A percentile compares a stretch with the other conserved stretches of the same genome.
Conservation (phyloP, 139 green algal species). For the Chlamydomonas sp. region DNA sequence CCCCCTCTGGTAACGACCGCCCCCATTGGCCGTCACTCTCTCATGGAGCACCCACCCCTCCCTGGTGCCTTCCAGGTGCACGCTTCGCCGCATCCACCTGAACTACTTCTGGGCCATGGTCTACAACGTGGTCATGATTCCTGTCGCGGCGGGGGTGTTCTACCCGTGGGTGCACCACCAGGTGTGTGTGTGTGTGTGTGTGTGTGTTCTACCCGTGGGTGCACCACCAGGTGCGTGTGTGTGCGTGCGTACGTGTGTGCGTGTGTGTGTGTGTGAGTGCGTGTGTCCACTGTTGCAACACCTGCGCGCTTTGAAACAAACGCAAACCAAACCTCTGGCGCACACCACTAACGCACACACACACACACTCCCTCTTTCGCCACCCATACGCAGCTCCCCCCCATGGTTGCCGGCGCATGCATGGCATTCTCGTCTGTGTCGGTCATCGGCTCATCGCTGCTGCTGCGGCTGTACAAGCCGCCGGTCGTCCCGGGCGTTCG, state of each 20-base stretch:
- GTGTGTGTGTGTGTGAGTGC: too few relatives aligned
- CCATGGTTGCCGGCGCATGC: slow-evolving; percentile 77
- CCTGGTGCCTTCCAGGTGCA: too few relatives aligned
- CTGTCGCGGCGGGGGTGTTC: slow-evolving; percentile 62
- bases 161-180: slow-evolving; percentile 59
- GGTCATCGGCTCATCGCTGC: slow-evolving; percentile 76
- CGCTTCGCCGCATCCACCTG: slow-evolving; percentile 74
- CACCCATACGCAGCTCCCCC: too few relatives aligned
- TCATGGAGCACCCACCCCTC: slow-evolving; percentile 74
- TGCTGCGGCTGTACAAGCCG: slow-evolving; percentile 31
- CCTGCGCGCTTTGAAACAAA: too few relatives aligned
- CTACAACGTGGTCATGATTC: slow-evolving; percentile 81
- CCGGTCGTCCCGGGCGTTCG: too few relatives aligned
- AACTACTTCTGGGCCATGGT: slow-evolving; percentile 88
- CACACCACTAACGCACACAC: too few relatives aligned
- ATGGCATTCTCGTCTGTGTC: slow-evolving; percentile 84
- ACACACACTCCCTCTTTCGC: too few relatives aligned
- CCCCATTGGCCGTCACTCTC: too few relatives aligned
- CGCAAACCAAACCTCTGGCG: too few relatives aligned
- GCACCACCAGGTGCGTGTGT: slow-evolving; percentile 49
- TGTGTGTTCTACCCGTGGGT: slow-evolving; percentile 62
- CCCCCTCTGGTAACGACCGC: too few relatives aligned
- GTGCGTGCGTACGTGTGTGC: slow-evolving; percentile 61
- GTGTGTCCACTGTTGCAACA: too few relatives aligned
- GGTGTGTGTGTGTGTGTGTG: slow-evolving; percentile 58